These are phyloP conservation scores for Plasmodium gallinaceum DNA, from an alignment of 169 alveolate genomes.

Conservation along the genomic window DNA sequence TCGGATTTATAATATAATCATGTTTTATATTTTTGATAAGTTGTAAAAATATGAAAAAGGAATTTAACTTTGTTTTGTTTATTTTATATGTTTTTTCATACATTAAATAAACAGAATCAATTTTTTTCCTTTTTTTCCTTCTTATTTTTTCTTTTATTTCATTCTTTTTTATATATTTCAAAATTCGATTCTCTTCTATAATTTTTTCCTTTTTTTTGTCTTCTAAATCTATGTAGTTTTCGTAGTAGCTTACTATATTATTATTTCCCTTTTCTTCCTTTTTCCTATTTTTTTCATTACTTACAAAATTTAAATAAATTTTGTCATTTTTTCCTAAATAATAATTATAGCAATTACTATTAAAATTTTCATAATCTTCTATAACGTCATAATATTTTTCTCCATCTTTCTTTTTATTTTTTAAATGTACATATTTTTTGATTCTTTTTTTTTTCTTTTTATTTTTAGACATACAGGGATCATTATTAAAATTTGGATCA, in stretches of 20 bases:
- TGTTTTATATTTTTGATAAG: slow-evolving; percentile 72
- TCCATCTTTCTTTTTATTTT: slow-evolving; percentile 1
- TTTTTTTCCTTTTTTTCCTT: slow-evolving; percentile 61
- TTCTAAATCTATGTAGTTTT: slow-evolving; percentile 10
- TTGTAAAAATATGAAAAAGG: slow-evolving; percentile 58
- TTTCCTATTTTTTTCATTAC: slow-evolving; percentile 14
- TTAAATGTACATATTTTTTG: slow-evolving; percentile 1
- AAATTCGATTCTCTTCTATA: slow-evolving; percentile 21
- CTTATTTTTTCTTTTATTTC: slow-evolving; percentile 75
- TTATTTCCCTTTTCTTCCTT: background rate
- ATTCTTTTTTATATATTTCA: slow-evolving; percentile 37
- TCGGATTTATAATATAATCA: slow-evolving; percentile 69
- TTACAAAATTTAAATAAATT: slow-evolving; percentile 27
- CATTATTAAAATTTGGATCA: slow-evolving; percentile 1
- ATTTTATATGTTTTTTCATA: slow-evolving; percentile 74
- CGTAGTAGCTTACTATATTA: slow-evolving; percentile 3
- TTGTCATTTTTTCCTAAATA: slow-evolving; percentile 9
- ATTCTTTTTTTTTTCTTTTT: slow-evolving; percentile 5
- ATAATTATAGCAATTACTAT: background rate
- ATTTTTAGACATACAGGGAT: background rate
- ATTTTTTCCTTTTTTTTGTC: slow-evolving; percentile 17
- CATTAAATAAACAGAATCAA: slow-evolving; percentile 69
- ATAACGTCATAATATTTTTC: slow-evolving; percentile 39
- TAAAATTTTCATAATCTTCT: slow-evolving; percentile 18
- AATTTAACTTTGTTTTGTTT: slow-evolving; percentile 39